Evolutionary conservation across 2,329 filamentous ascomycete genomes (phyloP), one percentile per base, ranked within the genome.

Genomic region (Diatrype stigma): DNA sequence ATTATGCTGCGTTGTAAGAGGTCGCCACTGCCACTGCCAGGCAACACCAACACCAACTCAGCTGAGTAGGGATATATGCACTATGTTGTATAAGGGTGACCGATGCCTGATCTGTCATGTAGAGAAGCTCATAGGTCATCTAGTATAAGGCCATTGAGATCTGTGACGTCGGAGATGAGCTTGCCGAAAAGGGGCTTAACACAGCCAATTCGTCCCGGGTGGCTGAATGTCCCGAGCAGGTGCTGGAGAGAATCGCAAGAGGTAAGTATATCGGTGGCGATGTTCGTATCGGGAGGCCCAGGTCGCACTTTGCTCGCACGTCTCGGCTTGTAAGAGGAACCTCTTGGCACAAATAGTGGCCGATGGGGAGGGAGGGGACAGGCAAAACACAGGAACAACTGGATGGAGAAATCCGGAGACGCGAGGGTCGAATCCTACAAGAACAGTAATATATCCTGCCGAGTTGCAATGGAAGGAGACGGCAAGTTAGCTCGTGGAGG

Each of bases 211-310:
- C 40, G 50, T 52, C 47, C 47, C 37, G 48, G 47, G 46, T 38
- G 38, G 40, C 49, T 50, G 47, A 50, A 17, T 28, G 12, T 26
- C 3, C 7, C 22, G 22, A 11, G 14, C 12, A 16, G 21, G 3
- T 23, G 16, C 21, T 28, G 45, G 55, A 42, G 19, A 17, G 22
- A n/a, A 32, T 35, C 17, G 26, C 26, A 50, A 35, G 51, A 51
- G 47, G 57, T 54, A 58, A 45, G 40, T 51, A 53, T 54, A 49
- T 42, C 46, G 59, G 60, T 62, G 60, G 59, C 59, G 45, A 56
- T 50, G 51, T 45, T 57, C 44, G 54, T 55, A 47, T 60, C 58
- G 60, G 60, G 46, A 46, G 55, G 38, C 46, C 60, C 40, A 21
- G 40, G 22, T 5, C 7, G 40, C 16, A 44, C 40, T 17, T n/a